These are phyloP conservation scores for Thelonectria olida DNA, from an alignment of 2,329 filamentous ascomycete species.

Conservation along the genomic window DNA sequence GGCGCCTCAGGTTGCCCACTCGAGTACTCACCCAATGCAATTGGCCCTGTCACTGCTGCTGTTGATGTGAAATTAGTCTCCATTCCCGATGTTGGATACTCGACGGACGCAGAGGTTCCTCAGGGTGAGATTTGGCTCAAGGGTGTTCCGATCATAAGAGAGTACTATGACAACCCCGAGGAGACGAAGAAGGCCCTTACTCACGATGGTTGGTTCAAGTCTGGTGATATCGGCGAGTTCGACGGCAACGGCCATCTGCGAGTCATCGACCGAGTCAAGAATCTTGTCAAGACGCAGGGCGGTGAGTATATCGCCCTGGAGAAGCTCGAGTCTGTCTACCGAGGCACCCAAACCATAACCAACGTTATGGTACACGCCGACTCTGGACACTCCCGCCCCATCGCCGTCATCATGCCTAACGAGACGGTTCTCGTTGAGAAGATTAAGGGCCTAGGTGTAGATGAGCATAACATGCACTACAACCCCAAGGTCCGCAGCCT, in stretches of 20 bases:
- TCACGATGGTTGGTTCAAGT: constrained; percentile 94
- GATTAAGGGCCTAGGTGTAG: constrained; percentile 68
- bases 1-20: constrained; percentile 85
- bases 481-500: constrained; percentile 70
- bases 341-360: constrained; percentile 78
- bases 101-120: constrained; percentile 75
- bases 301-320: constrained; percentile 98
- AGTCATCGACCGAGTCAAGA: constrained; percentile 98
- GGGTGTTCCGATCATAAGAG: constrained; percentile 76
- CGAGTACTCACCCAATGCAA: constrained; percentile 79
- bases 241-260: constrained; percentile 80
- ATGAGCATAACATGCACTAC: constrained; percentile 73
- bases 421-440: constrained; percentile 70
- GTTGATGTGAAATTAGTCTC: constrained; percentile 94
- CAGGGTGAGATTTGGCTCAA: constrained; percentile 95
- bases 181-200: constrained; percentile 84
- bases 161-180: constrained; percentile 86
- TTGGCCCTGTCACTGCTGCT: constrained; percentile 80
- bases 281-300: constrained; percentile 93
- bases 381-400: constrained; percentile 75
- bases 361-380: constrained; percentile 92
- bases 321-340: constrained; percentile 93
- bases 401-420: constrained; percentile 80
- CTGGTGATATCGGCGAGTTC: constrained; percentile 94
- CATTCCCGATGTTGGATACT: constrained; percentile 88